Conservation (phyloP, 306 rosid species). For the Vigna trinervia region DNA sequence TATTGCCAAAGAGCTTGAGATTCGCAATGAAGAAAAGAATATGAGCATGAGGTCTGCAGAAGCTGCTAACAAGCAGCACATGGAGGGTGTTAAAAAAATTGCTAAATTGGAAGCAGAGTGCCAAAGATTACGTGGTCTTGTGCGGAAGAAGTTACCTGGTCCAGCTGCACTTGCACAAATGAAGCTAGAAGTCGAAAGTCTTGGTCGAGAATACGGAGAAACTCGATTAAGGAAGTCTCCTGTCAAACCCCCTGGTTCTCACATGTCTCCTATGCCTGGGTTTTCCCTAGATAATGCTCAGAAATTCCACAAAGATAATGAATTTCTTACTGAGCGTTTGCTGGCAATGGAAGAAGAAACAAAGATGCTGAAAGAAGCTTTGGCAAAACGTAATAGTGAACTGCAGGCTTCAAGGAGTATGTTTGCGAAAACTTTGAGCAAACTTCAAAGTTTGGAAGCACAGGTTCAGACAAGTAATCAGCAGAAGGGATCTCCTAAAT, state of each 20-base stretch:
- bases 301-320: constrained; percentile 93
- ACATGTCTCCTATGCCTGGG: constrained; percentile 63
- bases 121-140: constrained; percentile 96
- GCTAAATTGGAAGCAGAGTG: constrained; percentile 96
- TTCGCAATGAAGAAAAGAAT: constrained; percentile 98
- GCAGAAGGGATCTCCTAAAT: constrained; percentile 79
- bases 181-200: constrained; percentile 97
- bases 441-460: constrained; percentile 82
- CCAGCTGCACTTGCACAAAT: constrained; percentile 99
- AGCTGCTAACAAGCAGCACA: constrained; percentile 92
- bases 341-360: constrained; percentile 92
- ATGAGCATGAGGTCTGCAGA: constrained; percentile 99
- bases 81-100: constrained; percentile 89
- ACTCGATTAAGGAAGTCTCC: constrained; percentile 81
- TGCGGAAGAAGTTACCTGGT: constrained; percentile 96
- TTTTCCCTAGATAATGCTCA: constrained; percentile 76
- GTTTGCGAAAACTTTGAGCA: constrained; percentile 86
- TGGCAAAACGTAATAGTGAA: constrained; percentile 96
- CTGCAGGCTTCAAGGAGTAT: constrained; percentile 91
- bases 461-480: constrained; percentile 67
- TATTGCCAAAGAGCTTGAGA: constrained; percentile 90
- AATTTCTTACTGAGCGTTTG: constrained; percentile 90
- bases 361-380: constrained; percentile 96
- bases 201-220: constrained; percentile 93
- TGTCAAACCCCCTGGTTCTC: constrained; percentile 75